Conservation (phyloP, 768 basidiomycete genomes). For the Cytidiella melzeri region DNA sequence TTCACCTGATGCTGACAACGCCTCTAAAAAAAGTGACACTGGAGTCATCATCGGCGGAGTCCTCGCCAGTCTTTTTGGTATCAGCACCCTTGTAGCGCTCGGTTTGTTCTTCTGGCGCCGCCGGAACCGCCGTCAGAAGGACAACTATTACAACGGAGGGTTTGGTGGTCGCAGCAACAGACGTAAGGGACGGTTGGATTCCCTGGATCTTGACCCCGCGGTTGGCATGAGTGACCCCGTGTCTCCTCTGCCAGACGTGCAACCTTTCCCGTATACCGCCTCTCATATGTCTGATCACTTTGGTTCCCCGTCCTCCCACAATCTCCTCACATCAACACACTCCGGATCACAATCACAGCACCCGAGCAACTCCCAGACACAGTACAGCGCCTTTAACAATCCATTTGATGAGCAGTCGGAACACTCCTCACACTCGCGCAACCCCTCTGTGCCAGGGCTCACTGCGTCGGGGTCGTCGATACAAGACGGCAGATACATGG, state of each 20-base stretch:
- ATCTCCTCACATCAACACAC: slow-evolving; percentile 2
- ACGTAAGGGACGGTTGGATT: slow-evolving; percentile 9
- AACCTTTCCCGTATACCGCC: slow-evolving; percentile 10
- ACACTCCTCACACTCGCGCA: slow-evolving; percentile 5
- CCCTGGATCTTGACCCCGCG: slow-evolving; percentile 13
- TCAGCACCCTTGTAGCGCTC: slow-evolving; percentile 15
- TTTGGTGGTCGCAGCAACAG: slow-evolving; percentile 3
- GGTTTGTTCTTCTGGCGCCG: slow-evolving; percentile 18
- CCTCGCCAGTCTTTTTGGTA: slow-evolving; percentile 17
- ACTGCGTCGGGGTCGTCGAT: background rate
- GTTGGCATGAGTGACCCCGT: slow-evolving; percentile 6
- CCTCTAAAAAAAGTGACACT: slow-evolving; percentile 4
- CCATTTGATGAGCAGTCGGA: slow-evolving; percentile 1
- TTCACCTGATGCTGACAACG: slow-evolving; percentile 5
- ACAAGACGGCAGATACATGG: background rate
- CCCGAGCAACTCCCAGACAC: background rate
- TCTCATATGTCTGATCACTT: background rate
- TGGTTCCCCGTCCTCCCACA: background rate
- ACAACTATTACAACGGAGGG: slow-evolving; percentile 3
- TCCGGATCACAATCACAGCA: background rate
- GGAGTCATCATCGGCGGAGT: slow-evolving; percentile 19
- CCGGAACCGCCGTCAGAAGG: slow-evolving; percentile 5
- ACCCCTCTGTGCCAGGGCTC: slow-evolving; percentile 1
- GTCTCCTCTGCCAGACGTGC: slow-evolving; percentile 7
- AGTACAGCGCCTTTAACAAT: slow-evolving; percentile 3